Percentiles rank a stretch among this genome's conserved stretches.
Evolutionary conservation across 352 stramenopile genomes (phyloP).

Genomic region (Phytophthora melonis): DNA sequence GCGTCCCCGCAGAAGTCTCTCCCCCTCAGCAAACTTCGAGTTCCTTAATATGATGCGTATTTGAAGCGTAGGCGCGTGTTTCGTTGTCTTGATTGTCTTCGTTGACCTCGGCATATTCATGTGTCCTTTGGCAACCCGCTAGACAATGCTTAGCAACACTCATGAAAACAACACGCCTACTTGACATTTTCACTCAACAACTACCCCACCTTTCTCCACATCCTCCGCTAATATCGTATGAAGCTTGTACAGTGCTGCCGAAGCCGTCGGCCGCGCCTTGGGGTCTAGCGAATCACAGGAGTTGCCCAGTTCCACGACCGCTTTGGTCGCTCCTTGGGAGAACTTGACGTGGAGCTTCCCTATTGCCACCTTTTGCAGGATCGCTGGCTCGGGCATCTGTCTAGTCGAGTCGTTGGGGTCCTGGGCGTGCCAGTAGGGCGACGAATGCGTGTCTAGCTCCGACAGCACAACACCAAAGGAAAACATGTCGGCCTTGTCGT

Average conservation of each 20-base stretch:
- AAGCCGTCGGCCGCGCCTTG: conserved; percentile 39
- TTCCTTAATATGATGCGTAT: too few relatives aligned
- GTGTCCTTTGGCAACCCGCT: too few relatives aligned
- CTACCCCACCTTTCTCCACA: conserved; percentile 9
- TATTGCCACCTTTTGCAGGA: conserved; percentile 56
- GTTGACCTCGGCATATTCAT: too few relatives aligned
- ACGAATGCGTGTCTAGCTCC: conserved; percentile 41
- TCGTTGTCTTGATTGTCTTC: too few relatives aligned
- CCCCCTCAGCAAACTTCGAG: too few relatives aligned
- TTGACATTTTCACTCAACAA: conserved; percentile 1
- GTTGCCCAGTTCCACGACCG: conserved; percentile 39
- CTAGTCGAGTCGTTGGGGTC: conserved; percentile 34
- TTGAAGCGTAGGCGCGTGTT: too few relatives aligned
- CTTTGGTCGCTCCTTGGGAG: conserved; percentile 24
- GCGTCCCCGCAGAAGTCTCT: too few relatives aligned
- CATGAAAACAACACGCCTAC: background rate
- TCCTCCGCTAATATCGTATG: conserved; percentile 40
- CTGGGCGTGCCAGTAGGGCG: conserved; percentile 41
- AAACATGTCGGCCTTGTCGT: conserved; percentile 56
- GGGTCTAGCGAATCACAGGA: conserved; percentile 53
- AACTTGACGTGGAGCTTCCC: conserved; percentile 57
- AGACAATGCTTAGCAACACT: too few relatives aligned
- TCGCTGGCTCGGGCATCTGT: conserved; percentile 43
- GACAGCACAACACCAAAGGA: conserved; percentile 54
- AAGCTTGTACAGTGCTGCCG: conserved; percentile 50